Percentiles rank a stretch among this genome's conserved stretches.
Conservation (phyloP, 2,329 filamentous ascomycete genomes). For the Aspergillus sp. region DNA sequence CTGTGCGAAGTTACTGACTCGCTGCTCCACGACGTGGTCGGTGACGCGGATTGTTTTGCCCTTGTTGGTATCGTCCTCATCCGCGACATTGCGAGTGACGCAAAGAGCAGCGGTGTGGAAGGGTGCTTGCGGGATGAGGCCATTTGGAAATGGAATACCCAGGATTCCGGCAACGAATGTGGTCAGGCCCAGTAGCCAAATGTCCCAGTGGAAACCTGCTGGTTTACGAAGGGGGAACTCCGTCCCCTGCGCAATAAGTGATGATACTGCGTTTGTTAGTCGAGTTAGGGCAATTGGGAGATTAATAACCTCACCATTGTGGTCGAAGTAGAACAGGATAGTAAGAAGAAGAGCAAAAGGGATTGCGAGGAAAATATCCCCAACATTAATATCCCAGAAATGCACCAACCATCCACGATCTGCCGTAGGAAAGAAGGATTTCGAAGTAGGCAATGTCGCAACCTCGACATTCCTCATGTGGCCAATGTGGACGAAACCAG, state of each 20-base stretch:
- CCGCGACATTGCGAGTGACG: slow-evolving; percentile 60
- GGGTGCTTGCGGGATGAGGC: slow-evolving; percentile 78
- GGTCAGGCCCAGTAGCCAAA: slow-evolving; percentile 77
- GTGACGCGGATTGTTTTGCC: slow-evolving; percentile 64
- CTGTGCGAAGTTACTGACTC: slow-evolving; percentile 74
- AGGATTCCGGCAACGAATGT: slow-evolving; percentile 74
- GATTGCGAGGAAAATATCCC: slow-evolving; percentile 78
- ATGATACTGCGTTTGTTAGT: slow-evolving; percentile 60
- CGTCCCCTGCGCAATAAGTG: slow-evolving; percentile 77
- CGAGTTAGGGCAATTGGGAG: not conserved
- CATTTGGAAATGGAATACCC: slow-evolving; percentile 78
- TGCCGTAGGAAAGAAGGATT: slow-evolving; percentile 74
- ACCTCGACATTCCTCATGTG: slow-evolving; percentile 72
- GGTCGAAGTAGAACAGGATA: slow-evolving; percentile 85
- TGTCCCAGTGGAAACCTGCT: slow-evolving; percentile 81
- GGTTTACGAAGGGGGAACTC: slow-evolving; percentile 80
- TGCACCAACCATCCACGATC: slow-evolving; percentile 74
- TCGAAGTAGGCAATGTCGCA: slow-evolving; percentile 71
- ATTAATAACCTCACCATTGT: slow-evolving; percentile 62
- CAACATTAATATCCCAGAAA: slow-evolving; percentile 74
- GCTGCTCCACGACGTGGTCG: slow-evolving; percentile 64
- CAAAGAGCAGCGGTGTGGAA: slow-evolving; percentile 80
- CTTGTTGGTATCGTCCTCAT: slow-evolving; percentile 59
- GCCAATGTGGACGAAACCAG: slow-evolving; percentile 83
- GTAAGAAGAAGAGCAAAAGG: slow-evolving; percentile 83